These are phyloP conservation scores for Chytriomyces sp. DNA, from an alignment of 192 early-diverging fungal species.

Conservation along the genomic window DNA sequence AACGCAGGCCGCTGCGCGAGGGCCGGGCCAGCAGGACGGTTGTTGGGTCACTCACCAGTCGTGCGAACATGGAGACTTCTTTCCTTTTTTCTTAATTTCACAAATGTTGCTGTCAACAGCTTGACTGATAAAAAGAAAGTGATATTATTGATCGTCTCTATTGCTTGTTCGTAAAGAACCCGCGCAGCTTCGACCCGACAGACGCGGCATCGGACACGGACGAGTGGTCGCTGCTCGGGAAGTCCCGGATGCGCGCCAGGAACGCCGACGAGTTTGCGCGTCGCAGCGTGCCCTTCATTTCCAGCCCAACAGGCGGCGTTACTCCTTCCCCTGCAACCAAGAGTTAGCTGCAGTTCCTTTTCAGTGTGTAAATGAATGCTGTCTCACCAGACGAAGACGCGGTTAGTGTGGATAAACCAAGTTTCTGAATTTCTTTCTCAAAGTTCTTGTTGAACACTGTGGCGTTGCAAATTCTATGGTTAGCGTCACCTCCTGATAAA, in stretches of 20 bases:
- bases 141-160: too few species aligned
- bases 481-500: background rate
- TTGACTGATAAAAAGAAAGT: too few species aligned
- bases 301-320: background rate
- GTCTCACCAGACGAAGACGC: background rate
- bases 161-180: background rate
- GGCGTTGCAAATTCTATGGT: background rate
- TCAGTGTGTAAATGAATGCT: background rate
- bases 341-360: background rate
- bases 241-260: background rate
- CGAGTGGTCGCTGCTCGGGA: background rate
- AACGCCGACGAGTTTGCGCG: background rate
- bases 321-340: background rate
- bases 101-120: too few species aligned
- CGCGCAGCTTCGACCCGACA: slow-evolving; percentile 3
- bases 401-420: slow-evolving; percentile 24
- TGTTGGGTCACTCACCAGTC: too few species aligned
- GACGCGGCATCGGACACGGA: background rate
- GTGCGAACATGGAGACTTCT: too few species aligned
- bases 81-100: too few species aligned
- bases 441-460: slow-evolving; percentile 71
- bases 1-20: too few species aligned
- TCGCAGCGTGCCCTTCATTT: background rate
- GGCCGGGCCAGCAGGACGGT: too few species aligned
- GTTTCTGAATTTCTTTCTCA: slow-evolving; percentile 60